A percentile compares a stretch with the other conserved stretches of the same genome.
Evolutionary conservation across 805 yeast species (phyloP).

Genomic region (Jamesozyma gamospora): DNA sequence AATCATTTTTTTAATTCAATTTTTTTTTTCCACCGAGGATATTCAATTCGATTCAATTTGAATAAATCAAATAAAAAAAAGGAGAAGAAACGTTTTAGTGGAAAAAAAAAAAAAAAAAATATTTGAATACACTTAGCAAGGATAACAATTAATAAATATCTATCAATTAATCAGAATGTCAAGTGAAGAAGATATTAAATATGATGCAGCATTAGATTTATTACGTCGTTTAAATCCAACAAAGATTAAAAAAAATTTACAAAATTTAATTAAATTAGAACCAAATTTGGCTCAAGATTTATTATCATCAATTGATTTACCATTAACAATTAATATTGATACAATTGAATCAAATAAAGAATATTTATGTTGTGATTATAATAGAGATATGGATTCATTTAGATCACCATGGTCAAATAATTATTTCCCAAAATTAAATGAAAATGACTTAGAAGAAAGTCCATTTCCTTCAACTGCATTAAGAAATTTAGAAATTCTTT

Average conservation of each 20-base stretch:
- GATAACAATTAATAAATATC: not conserved
- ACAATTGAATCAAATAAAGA: slow-evolving; percentile 39
- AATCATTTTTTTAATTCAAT: not conserved
- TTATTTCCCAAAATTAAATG: slow-evolving; percentile 34
- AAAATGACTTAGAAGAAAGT: slow-evolving; percentile 53
- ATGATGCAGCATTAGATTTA: slow-evolving; percentile 71
- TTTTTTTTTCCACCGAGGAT: too few relatives aligned
- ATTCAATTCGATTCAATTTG: too few relatives aligned
- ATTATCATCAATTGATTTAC: slow-evolving; percentile 78
- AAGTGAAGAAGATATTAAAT: slow-evolving; percentile 17
- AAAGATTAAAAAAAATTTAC: slow-evolving; percentile 37
- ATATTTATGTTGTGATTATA: slow-evolving; percentile 83
- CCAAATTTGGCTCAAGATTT: slow-evolving; percentile 80
- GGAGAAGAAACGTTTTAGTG: too few relatives aligned
- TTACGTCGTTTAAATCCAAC: slow-evolving; percentile 68
- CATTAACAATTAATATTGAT: slow-evolving; percentile 36
- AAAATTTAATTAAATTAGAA: slow-evolving; percentile 36
- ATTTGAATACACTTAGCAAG: not conserved
- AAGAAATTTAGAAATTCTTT: slow-evolving; percentile 65
- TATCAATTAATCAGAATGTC: not conserved
- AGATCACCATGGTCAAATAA: slow-evolving; percentile 86
- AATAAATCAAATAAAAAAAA: too few relatives aligned
- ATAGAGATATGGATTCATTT: slow-evolving; percentile 86
- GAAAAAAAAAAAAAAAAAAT: not conserved
- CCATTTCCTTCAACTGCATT: slow-evolving; percentile 62